These are phyloP conservation scores for Populus davidiana DNA, from an alignment of 345 rosid genomes.

Conservation along the genomic window DNA sequence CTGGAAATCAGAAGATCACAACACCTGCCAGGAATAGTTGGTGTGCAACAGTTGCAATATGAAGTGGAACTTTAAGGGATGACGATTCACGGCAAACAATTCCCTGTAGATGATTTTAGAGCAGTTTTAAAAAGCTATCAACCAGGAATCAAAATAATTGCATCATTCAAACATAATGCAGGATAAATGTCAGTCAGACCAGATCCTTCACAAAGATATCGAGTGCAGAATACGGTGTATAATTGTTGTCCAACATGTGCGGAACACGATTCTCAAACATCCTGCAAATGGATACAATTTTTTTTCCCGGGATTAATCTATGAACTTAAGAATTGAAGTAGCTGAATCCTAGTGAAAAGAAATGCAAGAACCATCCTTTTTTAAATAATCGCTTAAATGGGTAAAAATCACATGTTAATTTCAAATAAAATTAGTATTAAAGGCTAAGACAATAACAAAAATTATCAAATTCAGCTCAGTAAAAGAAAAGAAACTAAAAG, in stretches of 20 bases:
- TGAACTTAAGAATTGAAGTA: not conserved
- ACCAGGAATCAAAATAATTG: not conserved
- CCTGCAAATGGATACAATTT: slow-evolving; percentile 50
- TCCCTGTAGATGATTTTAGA: slow-evolving; percentile 53
- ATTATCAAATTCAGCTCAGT: not conserved
- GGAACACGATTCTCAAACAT: slow-evolving; percentile 98
- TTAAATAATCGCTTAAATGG: no score
- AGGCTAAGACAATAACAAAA: not conserved
- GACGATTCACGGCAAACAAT: slow-evolving; percentile 77
- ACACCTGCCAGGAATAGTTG: slow-evolving; percentile 83
- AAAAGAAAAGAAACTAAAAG: slow-evolving; percentile 4
- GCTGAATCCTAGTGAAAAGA: no score
- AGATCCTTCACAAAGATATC: slow-evolving; percentile 97
- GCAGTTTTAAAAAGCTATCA: not conserved
- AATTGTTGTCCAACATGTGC: slow-evolving; percentile 90
- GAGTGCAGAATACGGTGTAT: slow-evolving; percentile 90
- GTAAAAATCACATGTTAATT: no score
- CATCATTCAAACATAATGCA: not conserved
- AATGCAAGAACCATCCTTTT: no score
- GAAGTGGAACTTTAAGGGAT: slow-evolving; percentile 73
- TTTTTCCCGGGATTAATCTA: not conserved
- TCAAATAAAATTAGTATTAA: no score
- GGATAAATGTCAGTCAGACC: slow-evolving; percentile 42
- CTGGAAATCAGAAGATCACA: not conserved
- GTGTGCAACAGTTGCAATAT: slow-evolving; percentile 70